Evolutionary conservation across 768 basidiomycete genomes (phyloP), one percentile per base, ranked within the genome.

Genomic region (Boletus fagicola): DNA sequence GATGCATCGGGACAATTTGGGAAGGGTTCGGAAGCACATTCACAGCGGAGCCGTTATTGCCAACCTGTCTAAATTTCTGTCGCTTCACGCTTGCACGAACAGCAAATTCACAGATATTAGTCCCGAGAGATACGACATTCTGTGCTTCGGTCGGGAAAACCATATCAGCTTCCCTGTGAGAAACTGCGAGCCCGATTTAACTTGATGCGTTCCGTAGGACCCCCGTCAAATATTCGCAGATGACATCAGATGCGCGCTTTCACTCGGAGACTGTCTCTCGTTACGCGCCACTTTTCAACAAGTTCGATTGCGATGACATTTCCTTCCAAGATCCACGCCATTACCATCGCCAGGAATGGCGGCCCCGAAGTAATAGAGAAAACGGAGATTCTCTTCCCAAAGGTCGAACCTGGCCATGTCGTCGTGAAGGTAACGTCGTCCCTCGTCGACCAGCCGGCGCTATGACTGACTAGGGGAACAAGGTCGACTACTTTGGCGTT

Each of bases 291-390:
- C 38, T 59, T 77, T 51, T 72, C 71, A 26, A 50, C 66, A 35
- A 59, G 65, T 35, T 10, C 63, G 20, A 50, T 54, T n/a, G 62
- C 42, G 13, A 85, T 85, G 83, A 72, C 83, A 1, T 74, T 80
- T 51, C 89, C 88, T 1, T 64, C 77, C 35, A 87, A 78, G 10
- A 80, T 88, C 66, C 80, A 88, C 44, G 91, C 88, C 4, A 83
- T 92, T 59, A 82, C 84, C 55, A 87, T 93, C 69, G 70, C 82
- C 13, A 80, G 84, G 79, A 83, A 77, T 8, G 96, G 94, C 6
- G 90, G 84, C 7, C 70, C 87, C 30, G 91, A 95, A 51, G 89
- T 91, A 36, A 76, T 94, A 35, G 80, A 90, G 65, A 84, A 86
- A 68, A 80, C 78, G 8, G 76, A 72, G 4, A 72, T 87, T n/a